Percentiles rank a stretch among this genome's conserved stretches.
Evolutionary conservation across 345 rosid genomes (phyloP).

Genomic region (Populus simonii): DNA sequence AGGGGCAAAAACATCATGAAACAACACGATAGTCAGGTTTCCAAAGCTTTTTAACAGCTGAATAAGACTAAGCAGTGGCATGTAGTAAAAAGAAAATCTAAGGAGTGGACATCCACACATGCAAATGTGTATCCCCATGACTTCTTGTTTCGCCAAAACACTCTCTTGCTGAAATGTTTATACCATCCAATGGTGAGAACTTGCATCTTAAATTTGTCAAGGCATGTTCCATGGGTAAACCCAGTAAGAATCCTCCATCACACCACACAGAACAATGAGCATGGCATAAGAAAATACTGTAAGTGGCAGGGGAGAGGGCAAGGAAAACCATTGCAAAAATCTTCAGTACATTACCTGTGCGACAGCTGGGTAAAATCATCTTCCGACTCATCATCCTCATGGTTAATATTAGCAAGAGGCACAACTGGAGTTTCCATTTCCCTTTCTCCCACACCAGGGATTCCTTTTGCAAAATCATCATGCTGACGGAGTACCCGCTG

Average conservation of each 20-base stretch:
- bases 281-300: neutral
- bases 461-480: slow-evolving; percentile 76
- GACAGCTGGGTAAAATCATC: slow-evolving; percentile 86
- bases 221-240: neutral
- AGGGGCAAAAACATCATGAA: neutral
- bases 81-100: neutral
- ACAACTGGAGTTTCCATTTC: slow-evolving; percentile 36
- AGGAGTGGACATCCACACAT: neutral
- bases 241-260: neutral
- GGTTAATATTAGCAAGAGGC: slow-evolving; percentile 58
- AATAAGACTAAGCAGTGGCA: neutral
- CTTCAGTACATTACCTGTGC: slow-evolving; percentile 50
- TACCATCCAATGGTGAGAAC: neutral
- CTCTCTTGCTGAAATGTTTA: neutral
- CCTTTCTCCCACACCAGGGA: slow-evolving; percentile 28
- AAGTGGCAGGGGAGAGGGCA: neutral
- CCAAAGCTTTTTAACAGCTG: neutral
- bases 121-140: neutral
- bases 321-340: neutral
- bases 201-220: neutral
- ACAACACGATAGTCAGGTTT: neutral
- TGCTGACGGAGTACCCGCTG: slow-evolving; percentile 79
- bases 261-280: neutral
- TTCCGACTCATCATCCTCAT: slow-evolving; percentile 78
- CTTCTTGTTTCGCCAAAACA: neutral